A percentile compares a stretch with the other conserved stretches of the same genome.
phyloP scores from a whole-genome alignment of 2,329 filamentous ascomycete genomes.

The Ascomycota sp. region DNA sequence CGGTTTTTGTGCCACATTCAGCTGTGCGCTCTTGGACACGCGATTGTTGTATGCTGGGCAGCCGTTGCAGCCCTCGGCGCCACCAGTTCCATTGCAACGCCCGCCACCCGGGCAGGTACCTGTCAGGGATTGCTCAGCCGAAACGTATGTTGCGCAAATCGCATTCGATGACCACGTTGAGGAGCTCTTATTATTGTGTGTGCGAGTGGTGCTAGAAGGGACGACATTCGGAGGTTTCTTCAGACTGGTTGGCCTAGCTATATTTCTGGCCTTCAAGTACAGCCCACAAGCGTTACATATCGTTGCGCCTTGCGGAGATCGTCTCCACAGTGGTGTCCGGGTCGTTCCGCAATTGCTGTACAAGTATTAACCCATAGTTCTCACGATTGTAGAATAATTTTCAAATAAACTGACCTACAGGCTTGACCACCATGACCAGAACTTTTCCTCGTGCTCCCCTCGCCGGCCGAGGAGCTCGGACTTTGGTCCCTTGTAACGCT shows the following conservation, averaged over 20 bases:
- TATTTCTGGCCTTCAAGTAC: slow-evolving; percentile 84
- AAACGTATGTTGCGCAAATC: slow-evolving; percentile 47
- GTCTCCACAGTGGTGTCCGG: slow-evolving; percentile 81
- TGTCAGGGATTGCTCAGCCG: slow-evolving; percentile 50
- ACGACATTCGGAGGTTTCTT: slow-evolving; percentile 50
- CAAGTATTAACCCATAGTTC: neutral
- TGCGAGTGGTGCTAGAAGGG: slow-evolving; percentile 19
- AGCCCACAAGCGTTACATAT: slow-evolving; percentile 97
- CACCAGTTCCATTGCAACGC: slow-evolving; percentile 87
- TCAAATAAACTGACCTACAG: slow-evolving; percentile 38
- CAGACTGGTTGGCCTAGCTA: slow-evolving; percentile 71
- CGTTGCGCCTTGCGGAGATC: slow-evolving; percentile 78
- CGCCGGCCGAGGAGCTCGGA: slow-evolving; percentile 6
- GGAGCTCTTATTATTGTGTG: slow-evolving; percentile 16
- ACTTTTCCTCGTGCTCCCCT: slow-evolving; percentile 3
- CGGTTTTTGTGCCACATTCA: slow-evolving; percentile 34
- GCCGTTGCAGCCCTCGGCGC: slow-evolving; percentile 82
- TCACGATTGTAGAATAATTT: too few relatives aligned
- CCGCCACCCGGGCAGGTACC: slow-evolving; percentile 94
- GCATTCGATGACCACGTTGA: slow-evolving; percentile 19
- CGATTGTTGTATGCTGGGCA: slow-evolving; percentile 97
- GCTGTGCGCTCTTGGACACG: slow-evolving; percentile 67
- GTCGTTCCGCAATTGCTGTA: slow-evolving; percentile 85
- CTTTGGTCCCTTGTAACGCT: slow-evolving; percentile 10
- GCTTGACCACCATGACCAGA: slow-evolving; percentile 36